A percentile compares a stretch with the other conserved stretches of the same genome.
phyloP scores from a whole-genome alignment of 176 grass and related monocot species.

The Cenchrus americanus region DNA sequence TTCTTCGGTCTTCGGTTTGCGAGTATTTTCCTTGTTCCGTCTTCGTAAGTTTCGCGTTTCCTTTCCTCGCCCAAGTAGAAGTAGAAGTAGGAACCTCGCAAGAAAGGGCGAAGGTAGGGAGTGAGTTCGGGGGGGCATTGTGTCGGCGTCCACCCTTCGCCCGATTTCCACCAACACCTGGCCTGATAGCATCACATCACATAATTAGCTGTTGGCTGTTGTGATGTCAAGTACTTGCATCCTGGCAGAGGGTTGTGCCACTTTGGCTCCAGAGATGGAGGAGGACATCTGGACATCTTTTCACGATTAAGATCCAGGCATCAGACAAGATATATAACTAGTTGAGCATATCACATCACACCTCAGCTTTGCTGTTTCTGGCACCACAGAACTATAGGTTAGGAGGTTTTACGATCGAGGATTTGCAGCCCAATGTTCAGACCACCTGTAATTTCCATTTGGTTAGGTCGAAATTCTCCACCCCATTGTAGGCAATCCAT shows the following conservation, averaged over 20 bases:
- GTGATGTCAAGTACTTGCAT: neutral
- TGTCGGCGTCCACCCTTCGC: too few relatives aligned
- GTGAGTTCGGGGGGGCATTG: too few relatives aligned
- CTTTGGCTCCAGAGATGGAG: neutral
- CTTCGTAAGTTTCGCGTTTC: too few relatives aligned
- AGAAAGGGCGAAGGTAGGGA: too few relatives aligned
- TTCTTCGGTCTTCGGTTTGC: too few relatives aligned
- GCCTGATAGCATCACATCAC: neutral
- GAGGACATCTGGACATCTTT: neutral
- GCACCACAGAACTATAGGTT: neutral
- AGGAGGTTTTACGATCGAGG: neutral
- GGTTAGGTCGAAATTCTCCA: neutral
- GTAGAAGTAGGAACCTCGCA: too few relatives aligned
- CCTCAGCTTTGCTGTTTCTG: slow-evolving; percentile 15
- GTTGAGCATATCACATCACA: slow-evolving; percentile 8
- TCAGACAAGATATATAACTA: neutral
- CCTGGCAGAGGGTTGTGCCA: neutral
- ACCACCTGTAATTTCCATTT: neutral
- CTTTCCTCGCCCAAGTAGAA: too few relatives aligned
- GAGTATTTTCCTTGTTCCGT: too few relatives aligned
- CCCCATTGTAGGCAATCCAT: neutral
- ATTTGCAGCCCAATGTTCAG: neutral
- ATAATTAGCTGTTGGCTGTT: neutral
- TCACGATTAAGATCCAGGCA: neutral
- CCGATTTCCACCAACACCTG: too few relatives aligned